Conservation (phyloP, 2,329 filamentous ascomycete species). For the Apiospora sp. region DNA sequence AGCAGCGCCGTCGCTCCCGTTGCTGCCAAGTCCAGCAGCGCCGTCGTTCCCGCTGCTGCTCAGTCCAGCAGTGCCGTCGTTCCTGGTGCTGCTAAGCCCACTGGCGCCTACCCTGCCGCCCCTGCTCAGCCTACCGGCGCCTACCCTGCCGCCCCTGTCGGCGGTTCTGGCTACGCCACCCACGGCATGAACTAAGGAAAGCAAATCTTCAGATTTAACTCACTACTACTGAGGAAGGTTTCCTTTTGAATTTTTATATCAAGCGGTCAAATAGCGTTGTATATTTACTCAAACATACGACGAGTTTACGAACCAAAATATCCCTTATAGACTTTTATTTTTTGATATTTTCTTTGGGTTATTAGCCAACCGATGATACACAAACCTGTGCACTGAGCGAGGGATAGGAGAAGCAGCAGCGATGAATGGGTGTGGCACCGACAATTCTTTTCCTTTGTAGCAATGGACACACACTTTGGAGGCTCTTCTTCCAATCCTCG, state of each 20-base stretch:
- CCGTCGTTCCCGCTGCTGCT: too few relatives aligned
- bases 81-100: neutral
- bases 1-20: too few relatives aligned
- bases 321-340: constrained; percentile 13
- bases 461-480: neutral
- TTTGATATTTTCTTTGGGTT: neutral
- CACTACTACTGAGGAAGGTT: neutral
- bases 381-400: neutral
- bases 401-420: neutral
- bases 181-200: neutral
- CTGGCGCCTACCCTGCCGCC: neutral
- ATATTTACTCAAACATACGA: constrained; percentile 17
- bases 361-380: neutral
- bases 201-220: neutral
- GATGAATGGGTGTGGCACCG: neutral
- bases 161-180: neutral
- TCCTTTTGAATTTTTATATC: neutral
- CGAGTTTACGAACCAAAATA: constrained; percentile 18
- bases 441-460: neutral
- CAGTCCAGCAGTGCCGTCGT: too few relatives aligned
- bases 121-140: neutral
- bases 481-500: neutral
- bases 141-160: neutral
- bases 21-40: too few relatives aligned
- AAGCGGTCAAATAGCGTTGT: constrained; percentile 18